Conservation (phyloP, 2,329 filamentous ascomycete species). For the Trichophyton schoenleinii region DNA sequence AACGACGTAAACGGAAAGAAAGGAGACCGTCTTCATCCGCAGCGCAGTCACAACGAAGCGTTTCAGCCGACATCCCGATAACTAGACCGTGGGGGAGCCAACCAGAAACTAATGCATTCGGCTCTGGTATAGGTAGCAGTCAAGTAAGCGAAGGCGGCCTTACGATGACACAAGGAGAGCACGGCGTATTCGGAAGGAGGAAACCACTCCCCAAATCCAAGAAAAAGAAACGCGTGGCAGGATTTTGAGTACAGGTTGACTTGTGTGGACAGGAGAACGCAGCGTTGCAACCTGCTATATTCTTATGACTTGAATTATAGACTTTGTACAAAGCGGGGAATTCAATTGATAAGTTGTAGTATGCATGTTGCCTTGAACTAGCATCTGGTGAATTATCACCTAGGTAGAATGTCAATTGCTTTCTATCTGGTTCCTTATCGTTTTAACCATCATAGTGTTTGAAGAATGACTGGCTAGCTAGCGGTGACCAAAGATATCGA, state of each 20-base stretch:
- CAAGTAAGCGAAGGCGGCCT: constrained; percentile 23
- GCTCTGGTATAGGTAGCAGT: constrained; percentile 21
- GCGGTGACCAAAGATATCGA: constrained; percentile 43
- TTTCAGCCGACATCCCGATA: background rate
- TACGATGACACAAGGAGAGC: constrained; percentile 32
- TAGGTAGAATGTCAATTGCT: background rate
- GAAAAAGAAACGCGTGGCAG: constrained; percentile 28
- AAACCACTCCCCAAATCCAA: constrained; percentile 23
- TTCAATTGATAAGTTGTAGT: too few relatives aligned
- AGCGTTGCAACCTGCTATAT: background rate
- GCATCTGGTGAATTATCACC: too few relatives aligned
- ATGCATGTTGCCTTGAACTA: too few relatives aligned
- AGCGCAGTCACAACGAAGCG: background rate
- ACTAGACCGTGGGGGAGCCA: constrained; percentile 12
- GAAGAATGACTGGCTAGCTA: constrained; percentile 19
- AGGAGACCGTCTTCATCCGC: background rate
- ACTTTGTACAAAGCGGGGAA: too few relatives aligned
- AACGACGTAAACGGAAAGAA: background rate
- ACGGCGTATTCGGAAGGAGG: constrained; percentile 26
- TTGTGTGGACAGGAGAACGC: background rate
- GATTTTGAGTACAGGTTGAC: constrained; percentile 21
- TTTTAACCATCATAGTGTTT: background rate
- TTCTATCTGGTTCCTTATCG: background rate
- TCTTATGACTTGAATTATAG: background rate
- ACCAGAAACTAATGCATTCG: constrained; percentile 1